Conservation (phyloP, 2,329 filamentous ascomycete species). For the Sclerotinia subarctica region DNA sequence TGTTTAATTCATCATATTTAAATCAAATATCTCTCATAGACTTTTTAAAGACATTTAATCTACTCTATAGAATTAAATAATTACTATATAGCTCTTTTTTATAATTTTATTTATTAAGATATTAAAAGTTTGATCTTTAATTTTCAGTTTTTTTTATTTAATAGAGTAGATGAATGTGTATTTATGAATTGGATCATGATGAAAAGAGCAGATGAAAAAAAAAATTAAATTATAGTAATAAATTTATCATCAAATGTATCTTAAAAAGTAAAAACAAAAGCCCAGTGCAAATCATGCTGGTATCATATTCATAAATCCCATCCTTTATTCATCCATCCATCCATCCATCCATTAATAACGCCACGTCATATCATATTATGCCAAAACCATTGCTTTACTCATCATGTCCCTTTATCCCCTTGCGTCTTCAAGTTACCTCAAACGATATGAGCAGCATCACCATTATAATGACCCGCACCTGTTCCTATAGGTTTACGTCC, state of each 20-base stretch:
- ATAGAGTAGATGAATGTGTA: too few species aligned
- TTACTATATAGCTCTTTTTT: too few species aligned
- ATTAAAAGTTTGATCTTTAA: too few species aligned
- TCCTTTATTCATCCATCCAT: background rate
- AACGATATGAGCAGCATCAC: slow-evolving; percentile 13
- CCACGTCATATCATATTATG: background rate
- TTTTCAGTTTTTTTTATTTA: too few species aligned
- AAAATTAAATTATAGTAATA: background rate
- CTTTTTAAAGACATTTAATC: too few species aligned
- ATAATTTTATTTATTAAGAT: too few species aligned
- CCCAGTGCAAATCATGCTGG: background rate
- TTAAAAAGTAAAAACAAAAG: background rate
- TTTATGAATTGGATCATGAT: too few species aligned
- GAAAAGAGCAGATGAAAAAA: too few species aligned
- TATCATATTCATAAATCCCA: slow-evolving; percentile 4
- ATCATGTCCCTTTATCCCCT: background rate
- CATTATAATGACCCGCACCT: background rate
- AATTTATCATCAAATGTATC: too few species aligned
- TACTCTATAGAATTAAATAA: too few species aligned
- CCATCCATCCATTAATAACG: slow-evolving; percentile 6
- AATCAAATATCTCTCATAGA: too few species aligned
- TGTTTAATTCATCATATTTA: too few species aligned
- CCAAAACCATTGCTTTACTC: background rate
- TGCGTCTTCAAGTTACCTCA: background rate
- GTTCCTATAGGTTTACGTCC: slow-evolving; percentile 12